Conservation (phyloP, 768 basidiomycete species). For the Macrolepiota fuliginosa region DNA sequence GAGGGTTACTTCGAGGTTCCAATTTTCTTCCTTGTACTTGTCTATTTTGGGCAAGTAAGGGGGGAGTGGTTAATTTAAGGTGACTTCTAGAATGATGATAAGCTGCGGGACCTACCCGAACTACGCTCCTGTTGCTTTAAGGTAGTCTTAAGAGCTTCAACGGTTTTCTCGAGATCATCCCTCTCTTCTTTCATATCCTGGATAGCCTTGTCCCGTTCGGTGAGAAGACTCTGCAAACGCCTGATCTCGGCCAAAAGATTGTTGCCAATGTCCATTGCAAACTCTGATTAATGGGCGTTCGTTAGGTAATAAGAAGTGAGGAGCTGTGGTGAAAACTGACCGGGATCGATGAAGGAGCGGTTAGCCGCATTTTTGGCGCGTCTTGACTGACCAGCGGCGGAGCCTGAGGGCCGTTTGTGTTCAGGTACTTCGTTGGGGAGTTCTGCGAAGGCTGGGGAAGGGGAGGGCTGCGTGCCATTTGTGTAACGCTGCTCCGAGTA, state of each 20-base stretch:
- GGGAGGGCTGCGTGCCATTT: conserved; percentile 45
- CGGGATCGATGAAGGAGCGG: conserved; percentile 78
- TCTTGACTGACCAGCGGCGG: conserved; percentile 83
- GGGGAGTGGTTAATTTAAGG: conserved; percentile 1
- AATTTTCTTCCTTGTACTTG: conserved; percentile 97
- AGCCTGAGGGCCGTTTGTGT: conserved; percentile 56
- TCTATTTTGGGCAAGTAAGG: conserved; percentile 42
- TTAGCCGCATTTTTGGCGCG: conserved; percentile 91
- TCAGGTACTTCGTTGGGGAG: conserved; percentile 60
- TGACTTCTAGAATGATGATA: neutral
- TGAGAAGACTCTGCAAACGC: conserved; percentile 85
- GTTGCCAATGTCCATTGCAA: conserved; percentile 97
- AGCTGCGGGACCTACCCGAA: conserved; percentile 49
- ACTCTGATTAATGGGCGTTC: conserved; percentile 47
- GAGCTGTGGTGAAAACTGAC: conserved; percentile 38
- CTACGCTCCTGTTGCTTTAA: conserved; percentile 81
- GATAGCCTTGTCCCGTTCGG: conserved; percentile 89
- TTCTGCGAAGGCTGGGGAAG: conserved; percentile 44
- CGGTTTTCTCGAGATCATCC: conserved; percentile 78
- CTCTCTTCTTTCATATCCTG: conserved; percentile 91
- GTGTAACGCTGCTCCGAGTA: conserved; percentile 26
- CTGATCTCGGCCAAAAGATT: conserved; percentile 89
- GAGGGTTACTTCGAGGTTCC: conserved; percentile 93
- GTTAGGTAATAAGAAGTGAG: conserved; percentile 4
- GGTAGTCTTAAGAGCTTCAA: conserved; percentile 71